These are phyloP conservation scores for Chamaecyparis obtusa DNA, from an alignment of 75 land plant species.

Conservation along the genomic window DNA sequence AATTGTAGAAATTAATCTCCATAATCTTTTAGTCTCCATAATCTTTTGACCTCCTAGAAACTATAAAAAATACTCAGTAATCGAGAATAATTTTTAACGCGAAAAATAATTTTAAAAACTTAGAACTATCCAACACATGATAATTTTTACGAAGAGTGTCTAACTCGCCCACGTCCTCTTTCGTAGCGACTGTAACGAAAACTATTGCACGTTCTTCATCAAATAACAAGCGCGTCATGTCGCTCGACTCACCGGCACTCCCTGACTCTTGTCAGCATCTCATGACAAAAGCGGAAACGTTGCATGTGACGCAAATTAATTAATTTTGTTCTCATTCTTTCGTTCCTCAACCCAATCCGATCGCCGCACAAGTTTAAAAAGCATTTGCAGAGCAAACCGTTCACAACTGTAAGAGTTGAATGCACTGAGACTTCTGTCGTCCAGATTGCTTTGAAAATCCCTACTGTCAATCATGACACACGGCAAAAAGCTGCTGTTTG, in stretches of 20 bases:
- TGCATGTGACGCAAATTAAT: neutral
- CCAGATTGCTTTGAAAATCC: neutral
- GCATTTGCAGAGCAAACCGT: neutral
- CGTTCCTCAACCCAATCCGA: neutral
- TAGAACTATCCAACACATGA: too few species aligned
- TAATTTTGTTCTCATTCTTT: neutral
- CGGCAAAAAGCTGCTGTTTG: too few species aligned
- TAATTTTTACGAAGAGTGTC: too few species aligned
- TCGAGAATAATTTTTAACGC: too few species aligned
- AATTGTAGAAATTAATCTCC: too few species aligned
- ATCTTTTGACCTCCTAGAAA: too few species aligned
- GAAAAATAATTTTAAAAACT: too few species aligned
- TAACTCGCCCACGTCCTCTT: too few species aligned
- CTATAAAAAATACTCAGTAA: too few species aligned
- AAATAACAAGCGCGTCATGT: neutral
- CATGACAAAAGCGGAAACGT: neutral
- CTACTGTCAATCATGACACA: too few species aligned
- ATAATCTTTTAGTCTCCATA: too few species aligned
- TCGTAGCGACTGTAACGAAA: neutral
- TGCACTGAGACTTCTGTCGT: too few species aligned
- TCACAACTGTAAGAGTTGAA: neutral
- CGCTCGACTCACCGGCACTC: neutral
- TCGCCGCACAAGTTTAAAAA: neutral
- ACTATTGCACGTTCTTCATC: slow-evolving; percentile 3
- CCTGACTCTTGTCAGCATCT: neutral